Percentiles rank a stretch among this genome's conserved stretches.
Evolutionary conservation across 192 early-diverging fungal species (phyloP).

Genomic region (Coemansia sp.): DNA sequence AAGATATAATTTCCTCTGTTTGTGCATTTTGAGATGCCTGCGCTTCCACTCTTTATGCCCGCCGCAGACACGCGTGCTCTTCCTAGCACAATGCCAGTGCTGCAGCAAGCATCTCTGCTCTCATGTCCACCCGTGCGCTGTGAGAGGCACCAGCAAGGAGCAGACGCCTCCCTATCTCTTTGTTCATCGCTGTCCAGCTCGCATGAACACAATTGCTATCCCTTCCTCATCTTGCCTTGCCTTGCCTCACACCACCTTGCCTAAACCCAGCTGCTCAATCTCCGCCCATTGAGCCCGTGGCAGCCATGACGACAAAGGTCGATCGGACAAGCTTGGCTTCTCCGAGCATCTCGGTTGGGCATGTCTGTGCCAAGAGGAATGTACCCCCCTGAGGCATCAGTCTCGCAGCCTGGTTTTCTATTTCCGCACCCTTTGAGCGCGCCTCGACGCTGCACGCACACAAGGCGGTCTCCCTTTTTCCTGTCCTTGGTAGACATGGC

Average conservation of each 20-base stretch:
- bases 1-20: background rate
- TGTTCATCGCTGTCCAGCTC: conserved; percentile 1
- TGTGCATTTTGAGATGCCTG: background rate
- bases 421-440: background rate
- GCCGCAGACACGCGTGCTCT: conserved; percentile 2
- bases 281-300: background rate
- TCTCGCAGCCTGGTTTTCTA: background rate
- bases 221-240: background rate
- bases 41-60: background rate
- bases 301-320: background rate
- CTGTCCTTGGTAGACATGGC: conserved; percentile 1
- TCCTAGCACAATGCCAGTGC: background rate
- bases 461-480: background rate
- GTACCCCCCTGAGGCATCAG: background rate
- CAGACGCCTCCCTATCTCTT: background rate
- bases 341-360: background rate
- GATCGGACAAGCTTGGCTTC: background rate
- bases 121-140: background rate
- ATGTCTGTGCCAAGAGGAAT: background rate
- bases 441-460: background rate
- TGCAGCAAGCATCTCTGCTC: background rate
- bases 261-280: background rate
- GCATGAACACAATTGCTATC: background rate
- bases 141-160: background rate
- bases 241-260: background rate